Evolutionary conservation across 1,139 yeast genomes (phyloP).

Genomic region (Geotrichum europaeum): DNA sequence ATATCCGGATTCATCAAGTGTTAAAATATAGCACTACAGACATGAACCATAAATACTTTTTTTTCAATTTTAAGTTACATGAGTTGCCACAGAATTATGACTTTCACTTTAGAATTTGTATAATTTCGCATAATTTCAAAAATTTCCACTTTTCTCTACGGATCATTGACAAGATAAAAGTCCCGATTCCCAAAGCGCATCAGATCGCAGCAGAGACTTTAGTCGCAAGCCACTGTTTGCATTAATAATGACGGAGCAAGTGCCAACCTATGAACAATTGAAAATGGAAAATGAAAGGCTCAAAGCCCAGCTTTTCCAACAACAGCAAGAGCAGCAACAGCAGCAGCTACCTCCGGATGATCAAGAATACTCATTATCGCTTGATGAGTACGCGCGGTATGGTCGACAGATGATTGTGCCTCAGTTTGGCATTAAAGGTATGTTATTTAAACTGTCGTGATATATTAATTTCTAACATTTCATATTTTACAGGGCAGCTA

Average conservation of each 20-base stretch:
- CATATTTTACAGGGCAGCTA: conserved; percentile 44
- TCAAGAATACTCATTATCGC: conserved; percentile 12
- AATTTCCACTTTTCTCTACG: background rate
- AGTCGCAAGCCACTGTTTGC: background rate
- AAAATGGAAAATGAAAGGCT: background rate
- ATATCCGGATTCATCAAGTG: background rate
- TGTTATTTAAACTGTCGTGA: conserved; percentile 3
- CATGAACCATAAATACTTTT: background rate
- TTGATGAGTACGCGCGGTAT: conserved; percentile 73
- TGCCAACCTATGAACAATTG: background rate
- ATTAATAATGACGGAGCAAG: background rate
- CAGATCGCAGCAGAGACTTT: background rate
- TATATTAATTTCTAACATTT: background rate
- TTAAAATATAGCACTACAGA: background rate
- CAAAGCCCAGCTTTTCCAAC: background rate
- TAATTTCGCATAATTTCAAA: background rate
- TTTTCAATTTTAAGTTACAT: background rate
- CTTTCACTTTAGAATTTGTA: background rate
- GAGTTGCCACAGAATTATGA: background rate
- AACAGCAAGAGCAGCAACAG: background rate
- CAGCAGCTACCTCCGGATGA: background rate
- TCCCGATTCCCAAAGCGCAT: background rate
- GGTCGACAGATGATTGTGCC: conserved; percentile 97
- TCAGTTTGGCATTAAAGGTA: conserved; percentile 50
- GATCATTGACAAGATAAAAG: background rate